Conservation (phyloP, 2,329 filamentous ascomycete genomes). For the Zymoseptoria crescenta region DNA sequence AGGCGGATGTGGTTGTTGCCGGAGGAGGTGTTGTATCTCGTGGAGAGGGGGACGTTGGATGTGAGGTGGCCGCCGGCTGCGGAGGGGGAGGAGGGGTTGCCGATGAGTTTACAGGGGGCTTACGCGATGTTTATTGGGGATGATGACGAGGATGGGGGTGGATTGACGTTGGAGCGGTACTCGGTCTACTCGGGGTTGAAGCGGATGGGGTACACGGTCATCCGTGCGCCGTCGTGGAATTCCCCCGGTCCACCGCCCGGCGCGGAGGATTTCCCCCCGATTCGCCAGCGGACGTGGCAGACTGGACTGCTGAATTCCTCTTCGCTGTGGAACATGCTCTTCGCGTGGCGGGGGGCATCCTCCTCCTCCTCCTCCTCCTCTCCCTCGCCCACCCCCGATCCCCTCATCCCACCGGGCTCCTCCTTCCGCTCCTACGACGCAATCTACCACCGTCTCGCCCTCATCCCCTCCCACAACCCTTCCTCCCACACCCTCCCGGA, state of each 20-base stretch:
- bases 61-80: constrained; percentile 64
- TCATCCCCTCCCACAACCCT: constrained; percentile 66
- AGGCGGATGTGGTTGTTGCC: constrained; percentile 67
- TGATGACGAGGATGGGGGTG: constrained; percentile 48
- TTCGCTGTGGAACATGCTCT: constrained; percentile 12
- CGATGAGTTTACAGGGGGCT: constrained; percentile 82
- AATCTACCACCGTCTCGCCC: constrained; percentile 67
- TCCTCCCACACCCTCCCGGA: constrained; percentile 19
- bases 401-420: constrained; percentile 43
- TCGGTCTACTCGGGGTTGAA: constrained; percentile 82
- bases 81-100: constrained; percentile 54
- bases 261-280: constrained; percentile 20
- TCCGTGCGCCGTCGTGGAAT: constrained; percentile 53
- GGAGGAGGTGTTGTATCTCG: constrained; percentile 81
- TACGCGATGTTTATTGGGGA: constrained; percentile 76
- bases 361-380: neutral
- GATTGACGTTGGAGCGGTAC: constrained; percentile 66
- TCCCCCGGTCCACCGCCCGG: constrained; percentile 15
- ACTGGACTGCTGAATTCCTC: constrained; percentile 27
- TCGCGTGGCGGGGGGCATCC: neutral
- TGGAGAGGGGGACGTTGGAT: constrained; percentile 82
- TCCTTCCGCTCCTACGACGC: constrained; percentile 51
- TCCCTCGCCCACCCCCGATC: constrained; percentile 31
- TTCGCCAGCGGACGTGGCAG: constrained; percentile 21
- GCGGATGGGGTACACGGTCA: constrained; percentile 71